Conservation (phyloP, 1,139 yeast genomes). For the Ashbya aceris region DNA sequence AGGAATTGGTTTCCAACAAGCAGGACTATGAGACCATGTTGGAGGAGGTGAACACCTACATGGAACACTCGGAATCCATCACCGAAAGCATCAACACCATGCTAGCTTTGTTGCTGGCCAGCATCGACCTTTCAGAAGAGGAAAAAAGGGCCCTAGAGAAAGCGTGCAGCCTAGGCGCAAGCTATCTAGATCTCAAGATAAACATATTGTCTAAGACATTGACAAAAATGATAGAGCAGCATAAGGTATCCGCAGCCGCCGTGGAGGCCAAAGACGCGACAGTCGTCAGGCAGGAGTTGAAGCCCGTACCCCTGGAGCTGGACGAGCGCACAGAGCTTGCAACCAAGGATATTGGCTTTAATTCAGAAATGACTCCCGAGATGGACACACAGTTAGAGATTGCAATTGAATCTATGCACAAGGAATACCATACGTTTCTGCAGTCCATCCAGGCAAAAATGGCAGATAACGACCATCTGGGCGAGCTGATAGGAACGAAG, state of each 20-base stretch:
- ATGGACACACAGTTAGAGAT: constrained; percentile 22
- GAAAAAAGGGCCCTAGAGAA: constrained; percentile 25
- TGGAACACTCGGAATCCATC: constrained; percentile 28
- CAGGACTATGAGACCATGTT: constrained; percentile 25
- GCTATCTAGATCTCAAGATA: constrained; percentile 29
- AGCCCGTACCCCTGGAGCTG: not conserved
- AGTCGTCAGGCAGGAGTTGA: not conserved
- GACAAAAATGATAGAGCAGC: not conserved
- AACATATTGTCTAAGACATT: constrained; percentile 19
- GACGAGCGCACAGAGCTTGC: not conserved
- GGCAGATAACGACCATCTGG: constrained; percentile 15
- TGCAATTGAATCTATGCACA: constrained; percentile 23
- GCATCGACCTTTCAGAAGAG: constrained; percentile 19
- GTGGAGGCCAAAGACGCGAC: not conserved
- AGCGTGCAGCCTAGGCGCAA: constrained; percentile 24
- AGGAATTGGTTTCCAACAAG: constrained; percentile 21
- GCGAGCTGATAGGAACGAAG: constrained; percentile 14
- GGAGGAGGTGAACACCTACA: constrained; percentile 24
- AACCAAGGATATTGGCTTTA: not conserved
- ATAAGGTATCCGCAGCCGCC: not conserved
- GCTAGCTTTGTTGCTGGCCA: constrained; percentile 19
- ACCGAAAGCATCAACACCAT: constrained; percentile 26
- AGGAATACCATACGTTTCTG: constrained; percentile 25
- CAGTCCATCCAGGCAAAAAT: constrained; percentile 20
- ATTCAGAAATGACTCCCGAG: constrained; percentile 1